Evolutionary conservation across 768 basidiomycete species (phyloP), one percentile per base, ranked within the genome.

Genomic region (Termitomyces sp.): DNA sequence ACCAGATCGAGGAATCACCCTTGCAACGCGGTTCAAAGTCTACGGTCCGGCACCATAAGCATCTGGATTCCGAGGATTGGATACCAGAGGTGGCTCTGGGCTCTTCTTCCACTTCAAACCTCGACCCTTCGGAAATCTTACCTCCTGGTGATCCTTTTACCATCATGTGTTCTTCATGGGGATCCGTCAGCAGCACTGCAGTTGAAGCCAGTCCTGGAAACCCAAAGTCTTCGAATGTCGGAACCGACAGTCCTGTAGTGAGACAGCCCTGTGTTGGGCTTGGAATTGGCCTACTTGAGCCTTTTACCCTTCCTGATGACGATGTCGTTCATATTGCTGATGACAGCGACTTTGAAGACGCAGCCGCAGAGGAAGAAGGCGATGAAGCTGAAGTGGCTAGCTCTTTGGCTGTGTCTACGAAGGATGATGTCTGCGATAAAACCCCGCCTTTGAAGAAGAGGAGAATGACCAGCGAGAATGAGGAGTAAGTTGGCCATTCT

Each of bases 231-330:
- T 65, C 74, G 20, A 71, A 65, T 25, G 63, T 72, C 43, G 77
- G 77, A 48, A 68, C 70, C 10, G 85, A 84, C 61, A 88, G 86
- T 61, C 87, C 87, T 32, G 81, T 88, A 17, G 69, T 84, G 48
- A 74, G 82, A 60, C 63, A 73, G 29, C 69, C 79, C 14, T 67
- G 72, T 4, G 72, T 77, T 36, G 80, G 81, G 15, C 70, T 85
- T 48, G 81, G 80, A 4, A 77, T 86, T 57, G 83, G 83, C 8
- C 73, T 87, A 45, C 74, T 87, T 66, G 84, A 81, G 56, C 82
- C 86, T 12, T 86, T 87, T 64, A 73, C 73, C 36, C 72, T 83
- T 52, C 76, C 81, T 40, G 74, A 76, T 36, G 77, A 74, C 50
- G 72, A 77, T 25, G 36, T 57, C 32, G 48, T 42, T 59, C 61